Conservation (phyloP, 352 stramenopile genomes). For the Phytophthora citricola region DNA sequence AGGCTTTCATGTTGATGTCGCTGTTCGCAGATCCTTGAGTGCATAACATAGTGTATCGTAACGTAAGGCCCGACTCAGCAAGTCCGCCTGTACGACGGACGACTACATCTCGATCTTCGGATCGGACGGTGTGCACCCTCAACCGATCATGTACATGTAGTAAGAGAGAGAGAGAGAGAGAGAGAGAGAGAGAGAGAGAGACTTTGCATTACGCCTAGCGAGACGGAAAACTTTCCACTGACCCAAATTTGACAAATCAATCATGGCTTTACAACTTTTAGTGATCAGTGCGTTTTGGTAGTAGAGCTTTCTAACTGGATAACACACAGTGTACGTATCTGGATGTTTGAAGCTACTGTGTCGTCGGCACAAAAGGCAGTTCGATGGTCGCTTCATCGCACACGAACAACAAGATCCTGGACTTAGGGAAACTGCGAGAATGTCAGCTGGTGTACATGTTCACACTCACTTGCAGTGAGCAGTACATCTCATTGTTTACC, state of each 20-base stretch:
- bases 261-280: not conserved
- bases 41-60: not conserved
- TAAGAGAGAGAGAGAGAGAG: not conserved
- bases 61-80: conserved; percentile 1
- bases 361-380: conserved; percentile 1
- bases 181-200: too few species aligned
- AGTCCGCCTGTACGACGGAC: not conserved
- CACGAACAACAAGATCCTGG: conserved; percentile 5
- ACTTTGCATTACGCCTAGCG: not conserved
- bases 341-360: too few species aligned
- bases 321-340: not conserved
- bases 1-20: not conserved
- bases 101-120: not conserved
- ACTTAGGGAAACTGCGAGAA: conserved; percentile 3
- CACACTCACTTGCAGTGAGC: too few species aligned
- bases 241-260: conserved; percentile 4
- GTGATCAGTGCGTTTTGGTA: not conserved
- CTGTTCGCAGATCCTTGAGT: conserved; percentile 6
- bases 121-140: not conserved
- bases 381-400: not conserved
- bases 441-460: conserved; percentile 6
- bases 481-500: not conserved
- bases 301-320: too few species aligned
- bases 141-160: conserved; percentile 1
- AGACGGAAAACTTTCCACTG: not conserved